phyloP scores from a whole-genome alignment of 2,329 filamentous ascomycete species.

The Aspergillus amoenus region DNA sequence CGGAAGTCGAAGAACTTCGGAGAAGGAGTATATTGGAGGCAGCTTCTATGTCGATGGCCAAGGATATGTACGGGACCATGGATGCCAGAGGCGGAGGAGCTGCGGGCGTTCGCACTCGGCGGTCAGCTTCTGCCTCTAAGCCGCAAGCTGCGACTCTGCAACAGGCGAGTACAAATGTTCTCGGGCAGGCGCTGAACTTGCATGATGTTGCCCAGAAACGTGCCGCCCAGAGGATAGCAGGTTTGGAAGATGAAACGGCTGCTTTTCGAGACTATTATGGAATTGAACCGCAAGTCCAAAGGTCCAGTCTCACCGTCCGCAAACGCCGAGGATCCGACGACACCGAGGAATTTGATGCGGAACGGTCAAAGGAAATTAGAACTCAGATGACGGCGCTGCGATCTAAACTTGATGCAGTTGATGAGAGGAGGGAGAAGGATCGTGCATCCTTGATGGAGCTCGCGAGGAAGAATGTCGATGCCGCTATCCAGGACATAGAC shows the following conservation, averaged over 20 bases:
- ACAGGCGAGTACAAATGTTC: conserved; percentile 21
- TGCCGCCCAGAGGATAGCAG: conserved; percentile 78
- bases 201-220: conserved; percentile 86
- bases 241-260: conserved; percentile 69
- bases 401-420: conserved; percentile 55
- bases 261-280: conserved; percentile 78
- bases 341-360: conserved; percentile 61
- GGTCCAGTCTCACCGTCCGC: conserved; percentile 54
- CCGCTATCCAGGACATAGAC: conserved; percentile 76
- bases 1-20: conserved; percentile 72
- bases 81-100: conserved; percentile 42
- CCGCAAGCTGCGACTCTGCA: conserved; percentile 24
- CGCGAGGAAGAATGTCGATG: conserved; percentile 83
- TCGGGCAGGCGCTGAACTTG: conserved; percentile 48
- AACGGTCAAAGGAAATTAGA: conserved; percentile 70
- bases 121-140: conserved; percentile 28
- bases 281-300: conserved; percentile 47
- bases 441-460: conserved; percentile 72
- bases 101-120: conserved; percentile 33
- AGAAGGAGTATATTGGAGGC: conserved; percentile 72
- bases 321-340: conserved; percentile 68
- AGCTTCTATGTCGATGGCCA: conserved; percentile 86
- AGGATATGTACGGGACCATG: conserved; percentile 73
- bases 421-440: conserved; percentile 61
- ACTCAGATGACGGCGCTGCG: conserved; percentile 78